Percentiles rank a stretch among this genome's conserved stretches.
phyloP scores from a whole-genome alignment of 2,329 filamentous ascomycete species.

The Xylariaceae sp. region DNA sequence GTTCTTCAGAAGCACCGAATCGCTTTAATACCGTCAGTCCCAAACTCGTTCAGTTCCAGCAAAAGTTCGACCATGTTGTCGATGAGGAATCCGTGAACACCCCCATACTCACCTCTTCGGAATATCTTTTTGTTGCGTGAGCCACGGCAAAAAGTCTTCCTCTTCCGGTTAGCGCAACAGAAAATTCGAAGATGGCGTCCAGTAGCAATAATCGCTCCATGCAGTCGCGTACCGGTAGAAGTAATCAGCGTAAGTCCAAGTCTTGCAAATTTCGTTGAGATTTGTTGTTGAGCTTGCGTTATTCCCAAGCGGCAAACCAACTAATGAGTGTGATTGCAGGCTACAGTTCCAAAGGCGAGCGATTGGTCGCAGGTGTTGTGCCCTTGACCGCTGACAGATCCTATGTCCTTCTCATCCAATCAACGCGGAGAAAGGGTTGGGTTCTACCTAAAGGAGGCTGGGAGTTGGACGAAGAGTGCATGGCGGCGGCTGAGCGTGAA shows the following conservation, averaged over 20 bases:
- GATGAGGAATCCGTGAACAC: constrained; percentile 31
- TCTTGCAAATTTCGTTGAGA: too few species aligned
- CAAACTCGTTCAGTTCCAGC: constrained; percentile 1
- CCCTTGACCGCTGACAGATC: constrained; percentile 82
- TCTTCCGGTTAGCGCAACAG: too few species aligned
- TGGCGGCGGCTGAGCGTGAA: constrained; percentile 80
- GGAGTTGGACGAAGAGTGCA: constrained; percentile 89
- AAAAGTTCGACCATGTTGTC: constrained; percentile 30
- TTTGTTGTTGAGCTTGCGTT: too few species aligned
- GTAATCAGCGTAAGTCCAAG: constrained; percentile 74
- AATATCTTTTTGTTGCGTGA: too few species aligned
- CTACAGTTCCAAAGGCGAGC: constrained; percentile 87
- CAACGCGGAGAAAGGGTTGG: constrained; percentile 86
- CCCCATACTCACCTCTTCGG: too few species aligned
- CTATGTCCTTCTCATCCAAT: constrained; percentile 90
- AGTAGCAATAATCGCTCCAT: constrained; percentile 49
- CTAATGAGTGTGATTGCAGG: constrained; percentile 55
- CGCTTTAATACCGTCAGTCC: constrained; percentile 3
- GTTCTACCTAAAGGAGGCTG: constrained; percentile 96
- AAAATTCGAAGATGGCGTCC: constrained; percentile 32
- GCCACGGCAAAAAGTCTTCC: too few species aligned
- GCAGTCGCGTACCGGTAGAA: constrained; percentile 72
- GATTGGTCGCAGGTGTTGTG: constrained; percentile 91
- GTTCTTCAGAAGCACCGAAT: neutral
- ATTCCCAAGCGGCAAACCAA: constrained; percentile 32